Evolutionary conservation across 2,329 filamentous ascomycete species (phyloP), one percentile per base, ranked within the genome.

Genomic region (Stachybotrys chartarum): DNA sequence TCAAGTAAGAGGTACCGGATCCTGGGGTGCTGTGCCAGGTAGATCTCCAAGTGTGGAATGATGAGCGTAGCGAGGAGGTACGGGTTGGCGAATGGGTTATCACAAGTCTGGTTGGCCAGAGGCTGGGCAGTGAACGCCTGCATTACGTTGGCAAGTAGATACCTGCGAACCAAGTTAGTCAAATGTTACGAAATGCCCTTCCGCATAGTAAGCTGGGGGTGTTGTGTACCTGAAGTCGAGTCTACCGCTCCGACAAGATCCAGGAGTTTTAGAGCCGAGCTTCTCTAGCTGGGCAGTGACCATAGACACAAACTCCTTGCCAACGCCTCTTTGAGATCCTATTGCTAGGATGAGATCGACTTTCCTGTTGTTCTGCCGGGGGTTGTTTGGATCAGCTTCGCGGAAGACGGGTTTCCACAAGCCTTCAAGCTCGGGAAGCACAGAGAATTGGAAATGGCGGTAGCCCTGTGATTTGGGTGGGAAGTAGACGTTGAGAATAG

Each of bases 341-440:
- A 87, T 71, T 3, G 83, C 83, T 12, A 87, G 65, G 4, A 87
- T 82, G 51, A 85, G 74, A 60, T 86, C 81, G 12, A 83, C 68
- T 44, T 72, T 75, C 39, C 73, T 70, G 12, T 67, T 68, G 31
- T 72, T 67, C 6, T 67, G 63, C 24, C 60, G 64, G 0, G 64
- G 65, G 52, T 58, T 67, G 1, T 59, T 63, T 0, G 66, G 55
- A 16, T 71, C 68, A 0, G 63, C 59, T 32, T 76, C 72, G 42
- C 63, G 69, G 50, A 83, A 78, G 1, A 84, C 70, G 3, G 79
- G 78, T 53, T 74, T 74, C 81, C 81, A 84, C 11, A 82, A 61
- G 5, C 70, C 75, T 35, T 78, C 74, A 48, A 77, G 70, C 48
- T 81, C 79, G 0, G 76, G 75, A 1, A 79, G 66, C 30, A 78